Percentiles rank a stretch among this genome's conserved stretches.
phyloP scores from a whole-genome alignment of 768 basidiomycete species.

The Tubosaeta sp. region DNA sequence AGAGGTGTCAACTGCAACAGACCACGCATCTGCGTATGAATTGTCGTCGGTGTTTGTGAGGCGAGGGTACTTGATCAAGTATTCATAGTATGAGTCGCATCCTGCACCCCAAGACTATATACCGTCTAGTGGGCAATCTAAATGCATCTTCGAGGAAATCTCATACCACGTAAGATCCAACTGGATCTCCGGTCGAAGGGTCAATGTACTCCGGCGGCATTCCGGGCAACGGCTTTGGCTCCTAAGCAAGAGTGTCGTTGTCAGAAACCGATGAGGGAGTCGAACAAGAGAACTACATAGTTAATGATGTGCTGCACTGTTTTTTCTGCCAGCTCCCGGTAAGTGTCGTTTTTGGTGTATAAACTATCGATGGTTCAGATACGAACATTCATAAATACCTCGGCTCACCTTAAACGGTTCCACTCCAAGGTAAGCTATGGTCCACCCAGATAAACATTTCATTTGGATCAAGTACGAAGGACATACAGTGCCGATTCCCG shows the following conservation, averaged over 20 bases:
- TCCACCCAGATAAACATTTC: neutral
- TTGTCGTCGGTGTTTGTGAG: conserved; percentile 62
- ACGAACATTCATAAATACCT: no score
- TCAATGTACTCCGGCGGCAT: conserved; percentile 58
- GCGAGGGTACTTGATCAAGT: conserved; percentile 67
- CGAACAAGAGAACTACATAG: conserved; percentile 27
- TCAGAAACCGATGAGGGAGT: neutral
- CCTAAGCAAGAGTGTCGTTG: neutral
- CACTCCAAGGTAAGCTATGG: conserved; percentile 57
- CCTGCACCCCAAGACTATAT: conserved; percentile 64
- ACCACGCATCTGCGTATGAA: conserved; percentile 64
- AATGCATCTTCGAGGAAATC: neutral
- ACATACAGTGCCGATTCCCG: conserved; percentile 42
- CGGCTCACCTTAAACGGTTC: conserved; percentile 39
- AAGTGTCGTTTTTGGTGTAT: conserved; percentile 58
- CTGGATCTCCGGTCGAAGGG: conserved; percentile 45
- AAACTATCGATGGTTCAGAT: conserved; percentile 21
- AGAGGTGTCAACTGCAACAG: conserved; percentile 66
- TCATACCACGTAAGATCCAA: conserved; percentile 53
- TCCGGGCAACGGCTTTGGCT: conserved; percentile 32
- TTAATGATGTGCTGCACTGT: conserved; percentile 50
- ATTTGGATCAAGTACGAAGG: neutral
- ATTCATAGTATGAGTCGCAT: conserved; percentile 75
- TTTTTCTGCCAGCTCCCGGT: conserved; percentile 47
- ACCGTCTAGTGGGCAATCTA: neutral